These are phyloP conservation scores for Fusarium goolgardi DNA, from an alignment of 2,329 filamentous ascomycete genomes.

Conservation along the genomic window DNA sequence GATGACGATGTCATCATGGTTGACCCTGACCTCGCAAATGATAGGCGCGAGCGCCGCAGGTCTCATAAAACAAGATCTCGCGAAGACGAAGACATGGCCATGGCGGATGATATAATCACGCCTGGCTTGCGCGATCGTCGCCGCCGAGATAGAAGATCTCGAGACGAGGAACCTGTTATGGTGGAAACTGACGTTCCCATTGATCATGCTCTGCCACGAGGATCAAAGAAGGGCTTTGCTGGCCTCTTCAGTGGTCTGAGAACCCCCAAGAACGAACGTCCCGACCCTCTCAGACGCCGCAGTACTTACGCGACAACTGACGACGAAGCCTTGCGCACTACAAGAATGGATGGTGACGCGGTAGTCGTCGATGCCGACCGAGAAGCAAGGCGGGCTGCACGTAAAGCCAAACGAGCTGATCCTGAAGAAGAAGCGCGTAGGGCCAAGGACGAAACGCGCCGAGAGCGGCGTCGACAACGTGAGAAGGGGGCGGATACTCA, in stretches of 20 bases:
- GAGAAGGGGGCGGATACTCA: slow-evolving; percentile 62
- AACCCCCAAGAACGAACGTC: slow-evolving; percentile 58
- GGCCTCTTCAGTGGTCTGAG: slow-evolving; percentile 72
- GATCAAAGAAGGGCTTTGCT: slow-evolving; percentile 65
- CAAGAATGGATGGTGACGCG: slow-evolving; percentile 61
- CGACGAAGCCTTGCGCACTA: slow-evolving; percentile 61
- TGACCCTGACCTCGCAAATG: slow-evolving; percentile 52
- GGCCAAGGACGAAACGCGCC: slow-evolving; percentile 67
- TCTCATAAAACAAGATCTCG: slow-evolving; percentile 55
- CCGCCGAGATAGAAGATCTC: slow-evolving; percentile 50
- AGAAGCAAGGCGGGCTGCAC: slow-evolving; percentile 71
- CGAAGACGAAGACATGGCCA: slow-evolving; percentile 59
- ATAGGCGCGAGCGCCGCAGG: slow-evolving; percentile 55
- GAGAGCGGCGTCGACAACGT: slow-evolving; percentile 66
- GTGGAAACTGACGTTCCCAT: slow-evolving; percentile 50
- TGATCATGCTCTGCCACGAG: slow-evolving; percentile 52
- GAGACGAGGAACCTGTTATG: slow-evolving; percentile 57
- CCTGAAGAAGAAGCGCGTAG: slow-evolving; percentile 68
- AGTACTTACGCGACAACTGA: slow-evolving; percentile 63
- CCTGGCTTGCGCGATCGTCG: slow-evolving; percentile 49
- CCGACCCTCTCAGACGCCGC: slow-evolving; percentile 57
- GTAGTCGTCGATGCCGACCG: slow-evolving; percentile 65
- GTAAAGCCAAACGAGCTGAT: slow-evolving; percentile 70
- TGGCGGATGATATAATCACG: slow-evolving; percentile 56
- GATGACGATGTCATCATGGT: slow-evolving; percentile 63